Conservation (phyloP, 2,329 filamentous ascomycete genomes). For the Penicillium sp. region DNA sequence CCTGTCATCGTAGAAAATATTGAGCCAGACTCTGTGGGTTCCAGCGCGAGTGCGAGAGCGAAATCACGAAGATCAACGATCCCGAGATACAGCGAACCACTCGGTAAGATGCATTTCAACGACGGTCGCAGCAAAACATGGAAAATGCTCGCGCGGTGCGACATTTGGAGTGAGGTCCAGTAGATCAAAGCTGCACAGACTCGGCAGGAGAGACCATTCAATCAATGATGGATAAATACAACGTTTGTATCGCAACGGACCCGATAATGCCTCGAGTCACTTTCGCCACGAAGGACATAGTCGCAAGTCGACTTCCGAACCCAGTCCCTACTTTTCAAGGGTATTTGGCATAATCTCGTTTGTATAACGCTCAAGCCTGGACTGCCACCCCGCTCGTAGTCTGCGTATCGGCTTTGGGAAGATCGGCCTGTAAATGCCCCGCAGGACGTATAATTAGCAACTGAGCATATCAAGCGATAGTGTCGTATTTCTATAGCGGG, state of each 20-base stretch:
- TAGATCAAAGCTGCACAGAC: not conserved
- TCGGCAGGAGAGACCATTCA: not conserved
- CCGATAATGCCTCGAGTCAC: not conserved
- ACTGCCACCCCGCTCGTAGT: slow-evolving; percentile 1
- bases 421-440: slow-evolving; percentile 45
- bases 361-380: not conserved
- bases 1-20: not conserved
- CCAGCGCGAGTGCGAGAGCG: not conserved
- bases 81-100: not conserved
- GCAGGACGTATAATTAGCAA: slow-evolving; percentile 7
- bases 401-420: slow-evolving; percentile 47
- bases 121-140: not conserved
- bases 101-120: not conserved
- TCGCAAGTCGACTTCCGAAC: not conserved
- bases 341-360: not conserved
- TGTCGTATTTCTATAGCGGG: not conserved
- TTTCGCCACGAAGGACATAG: not conserved
- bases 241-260: not conserved
- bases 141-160: not conserved
- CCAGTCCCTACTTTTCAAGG: not conserved
- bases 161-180: not conserved
- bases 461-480: not conserved
- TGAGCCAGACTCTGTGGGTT: not conserved
- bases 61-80: not conserved
- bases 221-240: not conserved